These are phyloP conservation scores for Dryas drummondii DNA, from an alignment of 306 rosid genomes.

Conservation along the genomic window DNA sequence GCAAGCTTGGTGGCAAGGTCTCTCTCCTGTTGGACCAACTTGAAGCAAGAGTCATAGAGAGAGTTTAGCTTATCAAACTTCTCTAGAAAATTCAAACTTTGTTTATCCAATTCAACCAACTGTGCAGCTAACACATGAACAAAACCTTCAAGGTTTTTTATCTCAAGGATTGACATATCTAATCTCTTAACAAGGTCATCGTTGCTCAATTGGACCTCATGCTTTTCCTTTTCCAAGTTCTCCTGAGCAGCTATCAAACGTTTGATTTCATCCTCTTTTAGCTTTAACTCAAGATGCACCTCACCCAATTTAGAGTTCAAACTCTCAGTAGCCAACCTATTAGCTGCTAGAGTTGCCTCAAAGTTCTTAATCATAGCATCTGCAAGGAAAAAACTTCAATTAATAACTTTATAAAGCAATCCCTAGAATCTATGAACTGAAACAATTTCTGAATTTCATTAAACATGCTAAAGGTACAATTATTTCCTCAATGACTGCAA, in stretches of 20 bases:
- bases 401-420: conserved; percentile 16
- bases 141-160: conserved; percentile 52
- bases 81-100: conserved; percentile 53
- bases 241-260: conserved; percentile 42
- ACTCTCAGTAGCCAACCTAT: conserved; percentile 54
- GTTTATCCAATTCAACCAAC: conserved; percentile 61
- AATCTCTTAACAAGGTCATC: conserved; percentile 52
- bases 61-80: conserved; percentile 67
- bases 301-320: conserved; percentile 61
- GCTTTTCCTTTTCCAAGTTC: conserved; percentile 57
- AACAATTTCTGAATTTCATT: background rate
- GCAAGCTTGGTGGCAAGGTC: conserved; percentile 54
- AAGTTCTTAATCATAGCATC: conserved; percentile 61
- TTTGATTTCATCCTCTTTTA: conserved; percentile 62
- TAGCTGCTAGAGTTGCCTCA: conserved; percentile 53
- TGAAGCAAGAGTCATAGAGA: conserved; percentile 62
- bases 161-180: conserved; percentile 56
- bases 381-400: conserved; percentile 33
- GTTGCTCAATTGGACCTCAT: conserved; percentile 49
- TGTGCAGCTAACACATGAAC: conserved; percentile 48
- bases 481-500: conserved; percentile 4
- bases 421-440: background rate
- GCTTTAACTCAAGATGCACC: conserved; percentile 51
- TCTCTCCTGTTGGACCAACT: conserved; percentile 63
- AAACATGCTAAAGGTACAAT: conserved; percentile 5